A percentile compares a stretch with the other conserved stretches of the same genome.
Evolutionary conservation across 495 filamentous ascomycete genomes (phyloP).

Genomic region (Saxophila tyrrhenica): DNA sequence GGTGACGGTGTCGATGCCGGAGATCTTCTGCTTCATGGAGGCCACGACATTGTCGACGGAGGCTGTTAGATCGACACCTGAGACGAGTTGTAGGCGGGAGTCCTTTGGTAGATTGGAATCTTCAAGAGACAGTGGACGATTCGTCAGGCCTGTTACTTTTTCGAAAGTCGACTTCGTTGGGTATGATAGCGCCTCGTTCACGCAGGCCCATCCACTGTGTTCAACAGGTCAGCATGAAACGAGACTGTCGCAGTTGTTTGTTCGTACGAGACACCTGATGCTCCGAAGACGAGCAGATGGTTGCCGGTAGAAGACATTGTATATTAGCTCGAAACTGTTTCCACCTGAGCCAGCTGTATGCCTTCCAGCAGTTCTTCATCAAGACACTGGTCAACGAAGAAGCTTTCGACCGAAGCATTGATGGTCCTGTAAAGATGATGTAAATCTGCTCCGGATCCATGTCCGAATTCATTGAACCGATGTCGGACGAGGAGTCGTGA

Average conservation of each 20-base stretch:
- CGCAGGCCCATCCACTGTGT: constrained; percentile 1
- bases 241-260: neutral
- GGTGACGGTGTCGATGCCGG: constrained; percentile 15
- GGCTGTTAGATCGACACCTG: constrained; percentile 16
- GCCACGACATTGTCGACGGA: constrained; percentile 4
- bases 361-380: too few relatives aligned
- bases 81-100: constrained; percentile 13
- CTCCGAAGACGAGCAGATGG: constrained; percentile 1
- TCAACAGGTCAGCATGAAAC: too few relatives aligned
- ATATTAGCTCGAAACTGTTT: too few relatives aligned
- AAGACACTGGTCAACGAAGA: too few relatives aligned
- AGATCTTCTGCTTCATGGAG: constrained; percentile 8
- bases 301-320: neutral
- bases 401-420: too few relatives aligned
- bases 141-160: constrained; percentile 14
- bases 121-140: constrained; percentile 10
- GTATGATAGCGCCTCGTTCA: constrained; percentile 12
- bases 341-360: too few relatives aligned
- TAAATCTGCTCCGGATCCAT: too few relatives aligned
- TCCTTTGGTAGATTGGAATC: constrained; percentile 11
- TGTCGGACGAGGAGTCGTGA: too few relatives aligned
- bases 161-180: constrained; percentile 13
- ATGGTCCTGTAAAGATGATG: too few relatives aligned
- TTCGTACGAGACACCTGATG: neutral
- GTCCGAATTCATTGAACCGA: too few relatives aligned